These are phyloP conservation scores for Nemania diffusa DNA, from an alignment of 2,329 filamentous ascomycete genomes.

Conservation along the genomic window DNA sequence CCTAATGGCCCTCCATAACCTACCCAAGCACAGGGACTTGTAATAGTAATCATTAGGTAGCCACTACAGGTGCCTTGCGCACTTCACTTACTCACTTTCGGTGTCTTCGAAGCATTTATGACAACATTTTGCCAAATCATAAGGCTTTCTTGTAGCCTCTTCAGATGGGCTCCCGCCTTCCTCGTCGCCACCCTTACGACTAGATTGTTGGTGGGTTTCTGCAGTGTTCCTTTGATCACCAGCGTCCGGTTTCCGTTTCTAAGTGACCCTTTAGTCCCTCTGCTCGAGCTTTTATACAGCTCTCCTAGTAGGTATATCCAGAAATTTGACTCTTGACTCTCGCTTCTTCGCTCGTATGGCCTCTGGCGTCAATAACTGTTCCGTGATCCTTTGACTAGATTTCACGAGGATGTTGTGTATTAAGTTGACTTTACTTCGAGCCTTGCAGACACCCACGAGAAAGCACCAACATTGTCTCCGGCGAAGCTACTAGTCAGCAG, in stretches of 20 bases:
- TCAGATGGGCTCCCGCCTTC: constrained; percentile 6
- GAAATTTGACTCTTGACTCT: not conserved
- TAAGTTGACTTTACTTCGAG: not conserved
- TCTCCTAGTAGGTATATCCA: not conserved
- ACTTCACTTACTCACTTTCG: constrained; percentile 7
- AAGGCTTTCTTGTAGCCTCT: not conserved
- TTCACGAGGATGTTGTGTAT: not conserved
- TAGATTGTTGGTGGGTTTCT: not conserved
- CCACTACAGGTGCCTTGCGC: not conserved
- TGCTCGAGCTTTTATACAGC: not conserved
- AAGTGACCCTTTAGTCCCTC: not conserved
- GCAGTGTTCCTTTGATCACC: not conserved
- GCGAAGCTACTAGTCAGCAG: not conserved
- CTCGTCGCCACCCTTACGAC: constrained; percentile 11
- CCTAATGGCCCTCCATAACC: too few relatives aligned
- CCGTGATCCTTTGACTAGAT: not conserved
- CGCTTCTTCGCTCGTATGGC: not conserved
- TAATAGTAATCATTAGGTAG: not conserved
- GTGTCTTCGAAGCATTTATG: not conserved
- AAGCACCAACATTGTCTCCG: not conserved
- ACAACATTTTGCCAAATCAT: not conserved
- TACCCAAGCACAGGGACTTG: constrained; percentile 4
- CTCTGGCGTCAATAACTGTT: constrained; percentile 1
- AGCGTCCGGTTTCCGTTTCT: not conserved
- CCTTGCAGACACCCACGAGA: not conserved